A percentile compares a stretch with the other conserved stretches of the same genome.
These are phyloP conservation scores for Wickerhamomyces kurtzmanii DNA, from an alignment of 805 yeast species.

Conservation along the genomic window DNA sequence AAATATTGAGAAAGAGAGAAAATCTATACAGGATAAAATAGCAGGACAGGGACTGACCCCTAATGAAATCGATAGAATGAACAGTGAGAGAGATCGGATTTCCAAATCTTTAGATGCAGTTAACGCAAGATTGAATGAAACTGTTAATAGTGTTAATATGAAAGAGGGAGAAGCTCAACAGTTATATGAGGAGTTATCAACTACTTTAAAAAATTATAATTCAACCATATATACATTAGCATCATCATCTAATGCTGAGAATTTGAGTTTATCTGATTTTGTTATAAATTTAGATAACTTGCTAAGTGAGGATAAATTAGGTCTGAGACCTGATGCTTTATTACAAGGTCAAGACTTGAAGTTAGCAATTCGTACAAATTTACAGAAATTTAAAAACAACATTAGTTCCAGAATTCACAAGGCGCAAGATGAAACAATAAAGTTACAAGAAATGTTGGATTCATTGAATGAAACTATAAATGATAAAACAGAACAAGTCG, in stretches of 20 bases:
- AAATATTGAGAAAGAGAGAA: slow-evolving; percentile 30
- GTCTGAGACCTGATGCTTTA: slow-evolving; percentile 30
- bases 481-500: slow-evolving; percentile 48
- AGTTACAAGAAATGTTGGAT: slow-evolving; percentile 50
- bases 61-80: slow-evolving; percentile 52
- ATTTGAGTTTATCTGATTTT: slow-evolving; percentile 20
- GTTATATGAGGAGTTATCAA: slow-evolving; percentile 40
- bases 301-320: slow-evolving; percentile 33
- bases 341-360: slow-evolving; percentile 28
- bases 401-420: slow-evolving; percentile 35
- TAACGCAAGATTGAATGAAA: slow-evolving; percentile 32
- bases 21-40: slow-evolving; percentile 32
- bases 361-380: slow-evolving; percentile 21
- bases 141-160: slow-evolving; percentile 32
- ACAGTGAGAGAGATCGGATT: slow-evolving; percentile 49
- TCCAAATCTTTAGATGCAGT: slow-evolving; percentile 41
- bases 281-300: slow-evolving; percentile 31
- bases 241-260: slow-evolving; percentile 14
- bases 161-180: slow-evolving; percentile 41
- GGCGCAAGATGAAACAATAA: slow-evolving; percentile 47
- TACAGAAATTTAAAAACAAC: slow-evolving; percentile 34
- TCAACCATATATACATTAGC: slow-evolving; percentile 39
- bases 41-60: slow-evolving; percentile 49
- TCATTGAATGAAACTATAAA: slow-evolving; percentile 41
- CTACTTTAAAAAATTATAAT: slow-evolving; percentile 47